A percentile compares a stretch with the other conserved stretches of the same genome.
Evolutionary conservation across 129 eudicot genomes (phyloP).

Genomic region (Heracleum sosnowskyi): DNA sequence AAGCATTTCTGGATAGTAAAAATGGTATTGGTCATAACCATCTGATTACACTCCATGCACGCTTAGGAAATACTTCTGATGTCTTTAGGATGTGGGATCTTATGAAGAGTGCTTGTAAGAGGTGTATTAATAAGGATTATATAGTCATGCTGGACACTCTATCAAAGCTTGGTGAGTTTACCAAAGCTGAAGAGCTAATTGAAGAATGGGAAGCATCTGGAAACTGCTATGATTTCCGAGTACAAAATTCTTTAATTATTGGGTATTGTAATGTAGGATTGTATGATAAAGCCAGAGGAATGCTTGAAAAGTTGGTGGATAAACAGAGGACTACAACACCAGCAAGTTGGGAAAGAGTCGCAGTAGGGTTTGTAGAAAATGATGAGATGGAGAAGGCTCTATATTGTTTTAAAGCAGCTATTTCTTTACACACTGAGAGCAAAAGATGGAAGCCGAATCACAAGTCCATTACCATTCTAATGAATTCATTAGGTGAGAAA

Average conservation of each 20-base stretch:
- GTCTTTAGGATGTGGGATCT: conserved; percentile 66
- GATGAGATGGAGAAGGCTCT: conserved; percentile 30
- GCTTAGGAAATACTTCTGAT: conserved; percentile 42
- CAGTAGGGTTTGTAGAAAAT: not conserved
- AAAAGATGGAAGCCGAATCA: conserved; percentile 38
- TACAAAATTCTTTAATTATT: conserved; percentile 25
- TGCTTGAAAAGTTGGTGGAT: not conserved
- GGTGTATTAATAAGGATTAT: conserved; percentile 57
- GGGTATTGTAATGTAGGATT: not conserved
- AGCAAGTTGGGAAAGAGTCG: conserved; percentile 7
- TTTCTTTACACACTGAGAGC: not conserved
- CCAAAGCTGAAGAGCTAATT: conserved; percentile 60
- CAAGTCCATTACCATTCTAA: conserved; percentile 19
- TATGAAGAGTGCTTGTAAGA: conserved; percentile 48
- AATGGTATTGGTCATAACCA: conserved; percentile 59
- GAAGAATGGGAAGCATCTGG: conserved; percentile 63
- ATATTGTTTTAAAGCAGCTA: conserved; percentile 1
- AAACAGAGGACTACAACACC: conserved; percentile 6
- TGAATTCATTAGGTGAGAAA: conserved; percentile 7
- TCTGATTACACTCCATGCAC: conserved; percentile 63
- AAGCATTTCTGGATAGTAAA: conserved; percentile 43
- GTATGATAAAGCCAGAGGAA: conserved; percentile 5
- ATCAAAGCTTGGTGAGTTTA: conserved; percentile 46
- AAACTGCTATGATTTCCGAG: conserved; percentile 57
- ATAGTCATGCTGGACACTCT: conserved; percentile 44